Base-by-base conservation (phyloP, 2,329 filamentous ascomycete genomes). In the Trichophyton rubrum region DNA sequence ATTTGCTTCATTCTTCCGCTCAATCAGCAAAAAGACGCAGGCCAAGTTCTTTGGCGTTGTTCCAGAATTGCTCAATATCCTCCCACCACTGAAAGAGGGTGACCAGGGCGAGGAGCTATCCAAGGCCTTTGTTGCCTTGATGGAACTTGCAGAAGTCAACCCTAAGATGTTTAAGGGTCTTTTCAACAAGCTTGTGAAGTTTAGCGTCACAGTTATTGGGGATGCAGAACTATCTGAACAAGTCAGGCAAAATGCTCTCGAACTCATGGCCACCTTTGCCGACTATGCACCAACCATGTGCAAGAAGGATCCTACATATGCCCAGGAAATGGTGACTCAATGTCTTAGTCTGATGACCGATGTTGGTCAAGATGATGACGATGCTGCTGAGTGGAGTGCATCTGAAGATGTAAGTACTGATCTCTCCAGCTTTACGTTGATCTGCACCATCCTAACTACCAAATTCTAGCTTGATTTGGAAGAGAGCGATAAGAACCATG, bases 261-360 rank as follows among this genome's bases (percentile, higher is more conserved):
- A 99, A 73, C 82, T 99, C 60, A 96, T 99, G 89, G 91, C 91
- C 27, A 99, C 93, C 0, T 99, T 99, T 72, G 91, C 92, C 66
- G 93, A 99, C 71, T 93, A 92, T 68, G 88, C 90, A 0, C 90
- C 93, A 3, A 87, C 87, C 41, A 92, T 97, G 85, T 97, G 93
- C 79, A 89, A 87, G 71, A 96, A 96, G 72, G 92, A 99, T 70
- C 75, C 85, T n/a, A 87, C 85, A 9, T 99, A 95, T 75, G 93
- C 91, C 1, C 86, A 83, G 63, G 90, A 96, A 65, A 99, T 99
- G 93, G 95, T 99, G 65, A 97, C 91, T 0, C 93, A 99, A 74
- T 99, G 93, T 73, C 78, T 99, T 66, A 97, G 92, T 67, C 77
- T 99, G 67, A 99, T 99, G 93, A 97, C 93, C 3, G 93, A 99